A percentile compares a stretch with the other conserved stretches of the same genome.
phyloP scores from a whole-genome alignment of 805 yeast genomes.

The Saturnispora kantuleensis region DNA sequence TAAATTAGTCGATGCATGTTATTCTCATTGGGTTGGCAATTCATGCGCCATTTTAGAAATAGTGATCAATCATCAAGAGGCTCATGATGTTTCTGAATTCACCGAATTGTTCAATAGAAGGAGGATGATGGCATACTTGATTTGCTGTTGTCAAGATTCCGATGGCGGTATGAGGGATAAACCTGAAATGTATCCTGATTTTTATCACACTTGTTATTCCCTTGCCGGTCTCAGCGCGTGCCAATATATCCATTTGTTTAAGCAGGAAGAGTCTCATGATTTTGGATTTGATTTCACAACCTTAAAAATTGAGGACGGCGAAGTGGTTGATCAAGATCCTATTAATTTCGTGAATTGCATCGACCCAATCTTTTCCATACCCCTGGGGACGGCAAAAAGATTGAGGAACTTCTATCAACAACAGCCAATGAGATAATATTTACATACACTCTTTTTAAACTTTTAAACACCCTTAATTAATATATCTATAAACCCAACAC shows the following conservation, averaged over 20 bases:
- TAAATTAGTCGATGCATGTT: conserved; percentile 93
- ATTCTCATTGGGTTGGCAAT: conserved; percentile 93
- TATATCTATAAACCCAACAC: too few relatives aligned
- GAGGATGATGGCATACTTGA: conserved; percentile 53
- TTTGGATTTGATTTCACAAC: conserved; percentile 15
- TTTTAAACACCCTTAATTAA: background rate
- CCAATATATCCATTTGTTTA: conserved; percentile 33
- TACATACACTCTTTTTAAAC: background rate
- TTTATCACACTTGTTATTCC: conserved; percentile 84
- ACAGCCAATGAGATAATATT: background rate
- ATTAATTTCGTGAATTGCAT: conserved; percentile 24
- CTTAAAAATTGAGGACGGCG: conserved; percentile 12
- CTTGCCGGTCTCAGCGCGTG: conserved; percentile 62
- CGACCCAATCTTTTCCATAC: conserved; percentile 55
- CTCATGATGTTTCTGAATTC: background rate
- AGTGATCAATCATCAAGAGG: conserved; percentile 39
- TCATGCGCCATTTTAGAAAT: conserved; percentile 54
- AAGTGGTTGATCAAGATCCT: conserved; percentile 15
- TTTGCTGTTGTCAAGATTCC: conserved; percentile 64
- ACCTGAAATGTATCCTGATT: conserved; percentile 73
- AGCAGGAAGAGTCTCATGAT: conserved; percentile 13
- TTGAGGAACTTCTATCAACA: conserved; percentile 7
- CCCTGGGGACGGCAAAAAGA: conserved; percentile 26
- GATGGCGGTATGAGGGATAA: conserved; percentile 70
- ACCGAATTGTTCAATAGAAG: conserved; percentile 37